phyloP scores from a whole-genome alignment of 1,284 basidiomycete genomes.

The Tausonia pullulans region DNA sequence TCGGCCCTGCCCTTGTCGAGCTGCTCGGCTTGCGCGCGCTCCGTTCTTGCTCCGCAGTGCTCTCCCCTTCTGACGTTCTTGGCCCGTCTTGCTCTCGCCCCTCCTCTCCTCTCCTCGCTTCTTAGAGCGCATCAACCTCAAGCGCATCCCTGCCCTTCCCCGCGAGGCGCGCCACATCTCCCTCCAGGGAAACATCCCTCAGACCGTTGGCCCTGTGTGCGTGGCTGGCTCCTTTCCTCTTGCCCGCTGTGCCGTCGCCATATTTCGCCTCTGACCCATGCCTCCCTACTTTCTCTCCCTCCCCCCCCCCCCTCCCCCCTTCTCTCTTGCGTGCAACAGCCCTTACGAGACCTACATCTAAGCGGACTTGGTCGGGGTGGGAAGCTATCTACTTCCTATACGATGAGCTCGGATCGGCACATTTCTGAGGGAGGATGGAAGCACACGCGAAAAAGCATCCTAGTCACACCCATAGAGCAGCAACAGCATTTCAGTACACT shows the following conservation, averaged over 20 bases:
- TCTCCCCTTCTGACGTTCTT: neutral
- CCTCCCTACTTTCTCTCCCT: no score
- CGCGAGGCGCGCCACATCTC: conserved; percentile 71
- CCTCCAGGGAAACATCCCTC: conserved; percentile 64
- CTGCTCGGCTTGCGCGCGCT: no score
- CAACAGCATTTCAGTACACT: neutral
- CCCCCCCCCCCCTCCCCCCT: no score
- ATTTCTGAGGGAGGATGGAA: neutral
- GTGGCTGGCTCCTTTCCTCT: no score
- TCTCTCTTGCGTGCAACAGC: neutral
- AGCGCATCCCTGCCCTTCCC: conserved; percentile 76
- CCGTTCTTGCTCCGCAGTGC: neutral
- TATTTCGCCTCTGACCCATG: no score
- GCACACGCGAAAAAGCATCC: neutral
- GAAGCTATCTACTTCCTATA: neutral
- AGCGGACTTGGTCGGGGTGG: conserved; percentile 17
- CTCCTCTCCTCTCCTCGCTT: neutral
- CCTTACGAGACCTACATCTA: conserved; percentile 68
- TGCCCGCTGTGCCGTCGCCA: no score
- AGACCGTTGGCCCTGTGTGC: conserved; percentile 67
- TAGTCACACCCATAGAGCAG: neutral
- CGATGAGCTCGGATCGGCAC: neutral
- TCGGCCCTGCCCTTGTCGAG: neutral
- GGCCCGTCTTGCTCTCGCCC: neutral
- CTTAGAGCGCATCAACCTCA: conserved; percentile 48